Evolutionary conservation across 371 early-diverging fungal genomes (phyloP), one percentile per base, ranked within the genome.

Genomic region (Actinomucor elegans): DNA sequence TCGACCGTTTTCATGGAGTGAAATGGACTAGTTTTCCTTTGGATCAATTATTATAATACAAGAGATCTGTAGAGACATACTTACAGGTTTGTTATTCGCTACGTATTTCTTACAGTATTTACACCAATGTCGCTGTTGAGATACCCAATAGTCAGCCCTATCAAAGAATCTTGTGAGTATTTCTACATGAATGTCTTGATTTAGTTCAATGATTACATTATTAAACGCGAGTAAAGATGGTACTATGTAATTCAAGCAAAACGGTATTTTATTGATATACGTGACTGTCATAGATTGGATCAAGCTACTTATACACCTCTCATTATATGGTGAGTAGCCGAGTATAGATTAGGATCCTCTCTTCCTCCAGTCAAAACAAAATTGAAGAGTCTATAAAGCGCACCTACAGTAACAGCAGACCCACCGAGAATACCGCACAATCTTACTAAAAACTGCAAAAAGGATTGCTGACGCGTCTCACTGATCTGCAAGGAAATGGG

Each of bases 341-440:
- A 52, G 31, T 75, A 72, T 11, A 76, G 51, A 34, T 68, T 60
- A 15, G 77, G 63, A 46, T 72, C 69, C 21, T 72, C 77, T 55
- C 61, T 66, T 17, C 77, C 77, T 17, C 77, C 77, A 2, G 73
- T 76, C 26, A 61, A 9, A 12, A 62, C 24, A 36, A 78, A 67
- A 24, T 64, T 62, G 29, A 74, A 14, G 1, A 61, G 23, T 17
- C 72, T 64, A 59, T 84, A 79, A 2, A 71, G 52, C 49, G 83
- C 69, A 8, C 87, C 87, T 0, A 74, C 81, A 1, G 80, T 78
- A 15, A 87, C 85, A 48, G 81, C 88, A 32, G 83, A 81, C 21
- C 96, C 97, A 50, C 96, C 95, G 38, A 93, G 66, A 23, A 94
- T 88, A 17, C 94, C 94, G 53, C 93, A 94, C 14, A 95, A 60